Evolutionary conservation across 2,329 filamentous ascomycete species (phyloP), one percentile per base, ranked within the genome.

Genomic region (Coniella lustricola): DNA sequence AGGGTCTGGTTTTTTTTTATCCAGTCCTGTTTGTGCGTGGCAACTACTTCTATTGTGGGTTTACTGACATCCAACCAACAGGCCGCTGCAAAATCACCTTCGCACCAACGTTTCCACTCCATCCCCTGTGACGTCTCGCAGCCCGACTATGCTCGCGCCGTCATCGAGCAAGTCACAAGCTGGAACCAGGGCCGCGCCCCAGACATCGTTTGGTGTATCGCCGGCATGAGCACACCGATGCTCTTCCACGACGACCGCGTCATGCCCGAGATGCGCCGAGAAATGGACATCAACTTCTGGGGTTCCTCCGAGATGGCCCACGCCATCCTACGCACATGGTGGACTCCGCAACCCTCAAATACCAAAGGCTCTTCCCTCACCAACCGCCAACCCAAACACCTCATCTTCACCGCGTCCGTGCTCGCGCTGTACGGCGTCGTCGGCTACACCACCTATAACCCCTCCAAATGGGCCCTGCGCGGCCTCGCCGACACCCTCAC

Each of bases 271-370:
- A 71, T 90, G 56, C 78, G 84, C 36, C 72, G 75, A 55, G 88
- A 95, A 64, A 95, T 95, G 88, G 88, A 95, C 61, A 79, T 91
- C 57, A 91, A 96, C 68, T 97, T 88, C 71, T 95, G 84, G 76
- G 87, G 88, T 42, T 82, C 83, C 25, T 84, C 85, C 35, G 93
- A 95, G 64, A 87, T 95, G 68, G 85, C 89, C 33, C 89, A 94
- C 62, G 82, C 87, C 17, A 81, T 85, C 16, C 70, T 96, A 53
- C 77, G 76, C 44, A 75, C 79, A 52, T 96, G 91, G 91, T 77
- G 90, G 38, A 67, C 69, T 3, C n/a, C n/a, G n/a, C n/a, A n/a
- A n/a, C 72, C 74, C 12, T 65, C 66, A n/a, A 58, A 56, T 48
- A 49, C 36, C 9, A 66, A 65, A 4, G 64, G 71, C 8, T n/a